phyloP scores from a whole-genome alignment of 805 yeast species.

The Zygosaccharomyces kombuchaensis region DNA sequence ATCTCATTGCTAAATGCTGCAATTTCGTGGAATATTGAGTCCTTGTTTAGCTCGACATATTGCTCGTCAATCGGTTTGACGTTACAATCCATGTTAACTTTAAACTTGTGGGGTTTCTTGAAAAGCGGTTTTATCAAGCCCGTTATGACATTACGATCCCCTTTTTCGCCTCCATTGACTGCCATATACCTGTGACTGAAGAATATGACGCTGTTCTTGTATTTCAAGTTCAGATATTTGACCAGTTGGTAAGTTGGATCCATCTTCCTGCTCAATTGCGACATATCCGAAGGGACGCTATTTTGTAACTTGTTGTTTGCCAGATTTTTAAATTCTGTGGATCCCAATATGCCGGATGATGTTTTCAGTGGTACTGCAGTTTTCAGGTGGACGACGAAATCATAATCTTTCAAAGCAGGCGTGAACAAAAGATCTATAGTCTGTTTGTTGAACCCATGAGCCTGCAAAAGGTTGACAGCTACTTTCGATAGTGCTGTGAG shows the following conservation, averaged over 20 bases:
- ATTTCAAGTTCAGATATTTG: conserved; percentile 57
- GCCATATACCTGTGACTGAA: conserved; percentile 55
- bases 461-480: conserved; percentile 52
- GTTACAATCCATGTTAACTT: conserved; percentile 73
- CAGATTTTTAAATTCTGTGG: conserved; percentile 58
- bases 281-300: conserved; percentile 34
- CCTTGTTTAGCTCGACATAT: conserved; percentile 59
- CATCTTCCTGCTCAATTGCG: conserved; percentile 43
- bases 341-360: conserved; percentile 53
- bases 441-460: conserved; percentile 40
- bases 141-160: conserved; percentile 60
- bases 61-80: conserved; percentile 55
- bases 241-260: conserved; percentile 62
- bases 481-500: conserved; percentile 82
- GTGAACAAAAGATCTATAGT: conserved; percentile 60
- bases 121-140: conserved; percentile 77
- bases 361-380: conserved; percentile 40
- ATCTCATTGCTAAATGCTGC: conserved; percentile 64
- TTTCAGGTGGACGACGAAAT: conserved; percentile 64
- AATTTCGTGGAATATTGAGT: conserved; percentile 71
- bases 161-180: conserved; percentile 49
- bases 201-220: conserved; percentile 63
- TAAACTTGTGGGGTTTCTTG: conserved; percentile 59
- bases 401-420: conserved; percentile 81
- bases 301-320: conserved; percentile 26